Evolutionary conservation across 805 yeast species (phyloP).

Genomic region (Metschnikowia arizonensis): DNA sequence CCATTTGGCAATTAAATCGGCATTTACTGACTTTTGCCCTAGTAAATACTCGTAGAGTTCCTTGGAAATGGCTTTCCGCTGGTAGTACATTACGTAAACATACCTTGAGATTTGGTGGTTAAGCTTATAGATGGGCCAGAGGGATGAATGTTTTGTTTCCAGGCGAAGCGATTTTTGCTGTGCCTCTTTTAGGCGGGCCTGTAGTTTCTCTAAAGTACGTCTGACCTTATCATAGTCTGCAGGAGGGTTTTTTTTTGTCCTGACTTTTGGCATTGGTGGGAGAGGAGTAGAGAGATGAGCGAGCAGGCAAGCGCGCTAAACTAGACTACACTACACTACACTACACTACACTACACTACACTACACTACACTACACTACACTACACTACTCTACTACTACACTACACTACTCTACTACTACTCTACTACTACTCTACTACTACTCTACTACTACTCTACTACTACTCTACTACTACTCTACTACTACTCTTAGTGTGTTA

Average conservation of each 20-base stretch:
- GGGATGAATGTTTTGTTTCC: conserved; percentile 47
- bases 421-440: no score
- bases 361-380: no score
- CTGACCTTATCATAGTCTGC: conserved; percentile 67
- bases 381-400: no score
- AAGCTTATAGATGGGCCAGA: conserved; percentile 69
- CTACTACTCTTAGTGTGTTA: no score
- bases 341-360: no score
- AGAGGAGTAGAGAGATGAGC: no score
- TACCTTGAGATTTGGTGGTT: conserved; percentile 75
- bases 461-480: no score
- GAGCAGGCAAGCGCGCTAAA: no score
- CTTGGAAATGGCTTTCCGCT: conserved; percentile 59
- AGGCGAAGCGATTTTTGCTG: conserved; percentile 32
- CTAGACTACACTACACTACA: no score
- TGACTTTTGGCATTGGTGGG: conserved; percentile 15
- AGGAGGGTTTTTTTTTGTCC: conserved; percentile 45
- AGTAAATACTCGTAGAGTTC: conserved; percentile 73
- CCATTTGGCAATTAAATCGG: conserved; percentile 74
- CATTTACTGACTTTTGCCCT: conserved; percentile 63
- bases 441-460: no score
- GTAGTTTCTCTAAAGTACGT: conserved; percentile 60
- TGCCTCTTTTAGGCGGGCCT: conserved; percentile 51
- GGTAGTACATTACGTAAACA: conserved; percentile 68
- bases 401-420: no score